Evolutionary conservation across 306 rosid species (phyloP).

Genomic region (Sicyos edulis): DNA sequence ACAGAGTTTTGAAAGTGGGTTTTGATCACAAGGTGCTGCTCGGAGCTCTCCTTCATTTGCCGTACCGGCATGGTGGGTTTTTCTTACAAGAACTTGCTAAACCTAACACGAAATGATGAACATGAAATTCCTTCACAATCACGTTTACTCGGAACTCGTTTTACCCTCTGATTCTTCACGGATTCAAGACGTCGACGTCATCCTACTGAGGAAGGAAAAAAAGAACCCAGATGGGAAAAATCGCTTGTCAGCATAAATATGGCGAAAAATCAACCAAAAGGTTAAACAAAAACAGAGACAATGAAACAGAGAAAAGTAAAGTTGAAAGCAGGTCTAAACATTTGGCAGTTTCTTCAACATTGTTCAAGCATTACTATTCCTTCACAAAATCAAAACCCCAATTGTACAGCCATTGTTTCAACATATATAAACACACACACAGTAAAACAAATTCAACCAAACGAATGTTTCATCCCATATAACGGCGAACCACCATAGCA

Average conservation of each 20-base stretch:
- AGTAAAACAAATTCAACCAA: not conserved
- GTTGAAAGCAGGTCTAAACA: slow-evolving; percentile 29
- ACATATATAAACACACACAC: slow-evolving; percentile 19
- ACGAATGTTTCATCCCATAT: not conserved
- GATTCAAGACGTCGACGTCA: slow-evolving; percentile 31
- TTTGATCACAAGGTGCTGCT: slow-evolving; percentile 90
- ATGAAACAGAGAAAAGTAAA: slow-evolving; percentile 35
- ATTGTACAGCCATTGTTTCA: slow-evolving; percentile 34
- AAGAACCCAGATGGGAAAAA: slow-evolving; percentile 32
- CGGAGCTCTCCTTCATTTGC: slow-evolving; percentile 89
- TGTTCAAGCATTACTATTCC: slow-evolving; percentile 42
- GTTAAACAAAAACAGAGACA: slow-evolving; percentile 29
- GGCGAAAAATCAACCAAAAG: slow-evolving; percentile 19
- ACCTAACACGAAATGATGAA: slow-evolving; percentile 29
- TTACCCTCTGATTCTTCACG: slow-evolving; percentile 26
- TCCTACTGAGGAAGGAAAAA: slow-evolving; percentile 25
- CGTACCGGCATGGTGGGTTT: slow-evolving; percentile 70
- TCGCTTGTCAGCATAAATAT: slow-evolving; percentile 39
- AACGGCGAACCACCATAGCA: slow-evolving; percentile 20
- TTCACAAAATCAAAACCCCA: slow-evolving; percentile 36
- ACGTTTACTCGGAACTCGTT: slow-evolving; percentile 33
- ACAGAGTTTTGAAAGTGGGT: slow-evolving; percentile 62
- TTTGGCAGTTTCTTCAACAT: slow-evolving; percentile 34
- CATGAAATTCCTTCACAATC: slow-evolving; percentile 15
- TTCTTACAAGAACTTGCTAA: slow-evolving; percentile 16